Evolutionary conservation across 108 stramenopile species (phyloP).

Genomic region (Conticribra weissflogii): DNA sequence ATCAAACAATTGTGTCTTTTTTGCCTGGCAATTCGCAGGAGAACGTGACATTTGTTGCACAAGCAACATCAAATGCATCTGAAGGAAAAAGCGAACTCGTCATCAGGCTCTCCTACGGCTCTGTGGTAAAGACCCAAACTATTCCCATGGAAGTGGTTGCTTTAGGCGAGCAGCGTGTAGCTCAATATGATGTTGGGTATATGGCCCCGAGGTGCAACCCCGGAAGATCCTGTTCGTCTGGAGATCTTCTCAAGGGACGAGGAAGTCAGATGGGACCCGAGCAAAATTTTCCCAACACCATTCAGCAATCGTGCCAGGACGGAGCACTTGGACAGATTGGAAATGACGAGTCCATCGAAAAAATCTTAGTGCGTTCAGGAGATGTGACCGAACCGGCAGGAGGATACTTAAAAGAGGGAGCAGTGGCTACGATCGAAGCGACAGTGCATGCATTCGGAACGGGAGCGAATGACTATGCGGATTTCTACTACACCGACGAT

Average conservation of each 20-base stretch:
- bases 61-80: not conserved
- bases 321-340: not conserved
- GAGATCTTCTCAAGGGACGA: not conserved
- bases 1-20: not conserved
- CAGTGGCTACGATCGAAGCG: not conserved
- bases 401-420: not conserved
- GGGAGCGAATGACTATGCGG: not conserved
- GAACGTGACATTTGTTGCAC: not conserved
- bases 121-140: not conserved
- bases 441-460: not conserved
- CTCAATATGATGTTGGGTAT: not conserved
- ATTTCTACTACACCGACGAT: not conserved
- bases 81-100: not conserved
- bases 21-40: not conserved
- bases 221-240: not conserved
- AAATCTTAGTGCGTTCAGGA: not conserved
- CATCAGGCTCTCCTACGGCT: not conserved
- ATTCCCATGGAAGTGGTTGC: not conserved
- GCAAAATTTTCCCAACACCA: not conserved
- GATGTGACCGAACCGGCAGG: not conserved
- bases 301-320: not conserved
- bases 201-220: not conserved
- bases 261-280: not conserved
- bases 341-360: not conserved
- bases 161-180: not conserved